phyloP scores from a whole-genome alignment of 352 stramenopile species.

The Phytopythium cucurbitacearum region DNA sequence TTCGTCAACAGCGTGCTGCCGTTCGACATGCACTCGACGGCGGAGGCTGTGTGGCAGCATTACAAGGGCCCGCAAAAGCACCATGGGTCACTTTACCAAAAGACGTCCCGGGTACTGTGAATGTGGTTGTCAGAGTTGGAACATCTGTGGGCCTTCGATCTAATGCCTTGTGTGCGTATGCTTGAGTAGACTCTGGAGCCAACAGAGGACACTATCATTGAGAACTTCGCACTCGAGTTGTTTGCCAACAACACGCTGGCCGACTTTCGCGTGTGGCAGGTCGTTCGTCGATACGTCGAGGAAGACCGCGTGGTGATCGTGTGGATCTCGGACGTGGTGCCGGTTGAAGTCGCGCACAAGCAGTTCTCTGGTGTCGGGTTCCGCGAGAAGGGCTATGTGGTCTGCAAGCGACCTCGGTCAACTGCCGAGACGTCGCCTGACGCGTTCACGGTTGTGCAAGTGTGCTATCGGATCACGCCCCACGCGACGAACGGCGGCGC shows the following conservation, averaged over 20 bases:
- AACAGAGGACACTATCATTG: conserved; percentile 28
- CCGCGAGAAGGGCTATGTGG: conserved; percentile 28
- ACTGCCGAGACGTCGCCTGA: conserved; percentile 12
- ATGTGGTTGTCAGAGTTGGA: background rate
- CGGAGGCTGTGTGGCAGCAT: conserved; percentile 35
- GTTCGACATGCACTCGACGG: conserved; percentile 36
- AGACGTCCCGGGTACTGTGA: conserved; percentile 26
- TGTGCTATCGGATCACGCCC: conserved; percentile 34
- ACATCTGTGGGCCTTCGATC: background rate
- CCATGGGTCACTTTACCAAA: conserved; percentile 35
- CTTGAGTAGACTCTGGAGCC: conserved; percentile 11
- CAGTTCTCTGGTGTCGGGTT: conserved; percentile 27
- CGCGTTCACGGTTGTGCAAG: conserved; percentile 27
- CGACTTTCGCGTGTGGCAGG: conserved; percentile 29
- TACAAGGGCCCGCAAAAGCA: conserved; percentile 43
- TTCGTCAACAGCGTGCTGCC: conserved; percentile 44
- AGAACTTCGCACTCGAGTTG: conserved; percentile 28
- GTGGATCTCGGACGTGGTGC: conserved; percentile 46
- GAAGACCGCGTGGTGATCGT: conserved; percentile 51
- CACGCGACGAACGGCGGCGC: conserved; percentile 15
- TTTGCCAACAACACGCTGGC: conserved; percentile 22
- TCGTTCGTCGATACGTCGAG: conserved; percentile 25
- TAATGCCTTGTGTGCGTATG: background rate
- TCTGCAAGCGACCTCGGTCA: conserved; percentile 19
- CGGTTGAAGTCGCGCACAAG: conserved; percentile 46